Evolutionary conservation across 139 green algal species (phyloP), one percentile per base, ranked within the genome.

Genomic region (Eudorina sp.): DNA sequence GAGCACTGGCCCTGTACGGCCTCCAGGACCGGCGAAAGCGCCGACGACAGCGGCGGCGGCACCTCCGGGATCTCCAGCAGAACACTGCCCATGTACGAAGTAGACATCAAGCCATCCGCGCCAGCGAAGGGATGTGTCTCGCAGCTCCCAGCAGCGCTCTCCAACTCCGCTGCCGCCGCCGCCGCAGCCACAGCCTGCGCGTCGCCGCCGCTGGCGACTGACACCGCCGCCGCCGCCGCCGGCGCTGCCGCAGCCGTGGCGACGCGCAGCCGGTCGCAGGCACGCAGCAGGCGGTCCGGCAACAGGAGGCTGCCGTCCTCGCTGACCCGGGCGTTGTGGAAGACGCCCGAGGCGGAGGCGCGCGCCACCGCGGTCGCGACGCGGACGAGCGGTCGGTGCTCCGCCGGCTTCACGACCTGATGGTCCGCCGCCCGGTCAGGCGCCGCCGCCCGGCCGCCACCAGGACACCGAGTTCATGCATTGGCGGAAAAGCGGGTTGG

Each of bases 241-340:
- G 62, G 16, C 62, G 62, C 62, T 8, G 11, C 58, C 16, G 62
- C 62, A 2, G 34, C 13, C 34, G 66, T 13, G 19, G 13, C 1
- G 1, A 46, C 11, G 34, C 36, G n/a, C 66, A 75, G 14, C 3
- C 66, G 36, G 34, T 48, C 66, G 31, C 31, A 75, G 36, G 66
- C 46, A 1, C 36, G 19, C 46, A 83, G 8, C 0, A 83, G 46
- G 29, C 48, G 3, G 48, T 48, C 21, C 9, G 75, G 75, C 48
- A 83, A 48, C 31, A 83, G 5, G 14, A 83, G 29, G n/a, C 46
- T 27, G 21, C 75, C 75, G 16, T 83, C 75, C 21, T 68, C 75
- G 46, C 48, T 68, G 48, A 83, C 19, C 1, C 75, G 75, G 14
- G 75, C 48, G 21, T 53, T 66, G 14, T 83, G 75, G 46, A 83